Percentiles rank a stretch among this genome's conserved stretches.
These are phyloP conservation scores for Rhodotorula sp. DNA, from an alignment of 1,284 basidiomycete genomes.

Conservation along the genomic window DNA sequence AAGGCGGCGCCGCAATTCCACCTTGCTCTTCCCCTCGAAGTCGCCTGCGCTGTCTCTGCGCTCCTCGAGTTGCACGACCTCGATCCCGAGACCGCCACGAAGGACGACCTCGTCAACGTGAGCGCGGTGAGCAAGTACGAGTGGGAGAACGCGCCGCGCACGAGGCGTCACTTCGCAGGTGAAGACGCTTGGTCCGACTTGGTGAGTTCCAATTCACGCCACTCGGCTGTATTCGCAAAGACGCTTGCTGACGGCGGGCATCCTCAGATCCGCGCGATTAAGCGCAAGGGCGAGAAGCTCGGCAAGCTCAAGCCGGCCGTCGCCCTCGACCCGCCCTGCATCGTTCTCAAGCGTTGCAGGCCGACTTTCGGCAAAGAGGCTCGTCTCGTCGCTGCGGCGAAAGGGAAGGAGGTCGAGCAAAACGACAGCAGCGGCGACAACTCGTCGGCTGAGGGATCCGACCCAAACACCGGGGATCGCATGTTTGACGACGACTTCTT, in stretches of 20 bases:
- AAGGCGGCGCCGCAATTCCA: background rate
- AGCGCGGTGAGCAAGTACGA: background rate
- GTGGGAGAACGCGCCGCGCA: background rate
- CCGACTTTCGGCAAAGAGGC: too few species aligned
- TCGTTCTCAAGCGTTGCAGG: conserved; percentile 9
- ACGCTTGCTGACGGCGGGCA: too few species aligned
- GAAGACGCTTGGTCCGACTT: too few species aligned
- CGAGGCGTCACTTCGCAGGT: too few species aligned
- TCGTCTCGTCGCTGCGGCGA: too few species aligned
- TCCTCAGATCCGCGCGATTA: background rate
- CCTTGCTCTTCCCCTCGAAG: background rate
- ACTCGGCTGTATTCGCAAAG: too few species aligned
- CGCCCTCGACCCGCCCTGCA: conserved; percentile 19
- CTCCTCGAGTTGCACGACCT: background rate
- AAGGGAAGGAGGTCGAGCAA: too few species aligned
- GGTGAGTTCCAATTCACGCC: too few species aligned
- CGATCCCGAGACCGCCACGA: background rate
- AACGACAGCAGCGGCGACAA: too few species aligned
- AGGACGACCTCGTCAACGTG: background rate
- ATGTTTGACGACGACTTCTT: too few species aligned
- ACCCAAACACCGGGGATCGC: too few species aligned
- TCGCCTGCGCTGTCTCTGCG: background rate
- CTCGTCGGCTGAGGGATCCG: too few species aligned
- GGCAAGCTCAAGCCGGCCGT: background rate
- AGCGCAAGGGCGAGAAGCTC: background rate